Conservation (phyloP, 192 early-diverging fungal genomes). For the Entomortierella chlamydospora region DNA sequence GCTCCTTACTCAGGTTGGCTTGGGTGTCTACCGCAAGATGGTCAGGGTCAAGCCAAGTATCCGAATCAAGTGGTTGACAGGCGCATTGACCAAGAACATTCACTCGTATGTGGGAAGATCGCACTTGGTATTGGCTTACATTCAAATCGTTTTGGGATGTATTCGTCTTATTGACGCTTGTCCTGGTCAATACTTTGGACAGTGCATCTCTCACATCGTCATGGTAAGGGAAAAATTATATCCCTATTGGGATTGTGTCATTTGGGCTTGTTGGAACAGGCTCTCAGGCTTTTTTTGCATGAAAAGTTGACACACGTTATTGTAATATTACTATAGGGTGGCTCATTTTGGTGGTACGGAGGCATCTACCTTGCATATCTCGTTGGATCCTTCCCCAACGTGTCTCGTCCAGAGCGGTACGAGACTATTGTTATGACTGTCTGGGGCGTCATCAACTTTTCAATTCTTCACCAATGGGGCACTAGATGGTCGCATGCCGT, state of each 20-base stretch:
- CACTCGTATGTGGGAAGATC: slow-evolving; percentile 50
- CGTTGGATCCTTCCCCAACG: slow-evolving; percentile 52
- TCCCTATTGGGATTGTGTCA: too few relatives aligned
- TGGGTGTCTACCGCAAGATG: slow-evolving; percentile 47
- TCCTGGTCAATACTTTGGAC: slow-evolving; percentile 44
- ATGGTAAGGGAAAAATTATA: slow-evolving; percentile 38
- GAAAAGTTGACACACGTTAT: too few relatives aligned
- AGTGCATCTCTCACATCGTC: slow-evolving; percentile 52
- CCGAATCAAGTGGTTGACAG: slow-evolving; percentile 26
- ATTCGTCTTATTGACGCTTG: slow-evolving; percentile 42
- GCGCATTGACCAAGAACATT: slow-evolving; percentile 11
- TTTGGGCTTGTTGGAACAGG: too few relatives aligned
- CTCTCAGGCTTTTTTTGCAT: neutral
- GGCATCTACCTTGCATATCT: slow-evolving; percentile 59
- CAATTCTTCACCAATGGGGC: slow-evolving; percentile 55
- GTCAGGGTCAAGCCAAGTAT: slow-evolving; percentile 22
- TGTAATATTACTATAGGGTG: slow-evolving; percentile 20
- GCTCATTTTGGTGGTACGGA: slow-evolving; percentile 57
- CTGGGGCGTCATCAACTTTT: slow-evolving; percentile 60
- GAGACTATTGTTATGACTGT: slow-evolving; percentile 54
- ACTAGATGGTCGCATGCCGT: slow-evolving; percentile 55
- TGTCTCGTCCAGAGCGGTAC: slow-evolving; percentile 53
- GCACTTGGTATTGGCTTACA: slow-evolving; percentile 34
- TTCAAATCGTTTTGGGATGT: slow-evolving; percentile 48
- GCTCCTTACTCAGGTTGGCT: slow-evolving; percentile 44